phyloP scores from a whole-genome alignment of 176 grass and related monocot genomes.

The Paspalum notatum region DNA sequence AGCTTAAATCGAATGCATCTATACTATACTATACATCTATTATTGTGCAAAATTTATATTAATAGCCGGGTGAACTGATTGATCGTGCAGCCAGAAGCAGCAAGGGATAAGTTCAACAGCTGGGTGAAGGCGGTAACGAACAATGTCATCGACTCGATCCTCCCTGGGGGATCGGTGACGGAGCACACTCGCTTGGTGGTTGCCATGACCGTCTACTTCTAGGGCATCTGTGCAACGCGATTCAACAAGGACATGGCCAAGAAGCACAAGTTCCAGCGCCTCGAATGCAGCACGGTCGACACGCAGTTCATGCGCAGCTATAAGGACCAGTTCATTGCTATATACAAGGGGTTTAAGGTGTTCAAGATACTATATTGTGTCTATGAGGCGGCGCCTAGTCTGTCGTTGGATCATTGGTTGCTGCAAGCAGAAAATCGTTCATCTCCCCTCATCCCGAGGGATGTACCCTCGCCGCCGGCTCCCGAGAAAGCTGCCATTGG shows the following conservation, averaged over 20 bases:
- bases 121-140: not conserved
- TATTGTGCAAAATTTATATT: too few relatives aligned
- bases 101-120: not conserved
- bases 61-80: too few relatives aligned
- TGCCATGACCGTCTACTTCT: conserved; percentile 52
- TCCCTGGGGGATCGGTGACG: not conserved
- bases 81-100: not conserved
- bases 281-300: not conserved
- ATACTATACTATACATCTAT: not conserved
- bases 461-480: not conserved
- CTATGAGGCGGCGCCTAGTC: not conserved
- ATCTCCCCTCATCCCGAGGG: not conserved
- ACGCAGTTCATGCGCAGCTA: not conserved
- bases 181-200: not conserved
- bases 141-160: not conserved
- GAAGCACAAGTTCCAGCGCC: not conserved
- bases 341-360: conserved; percentile 31
- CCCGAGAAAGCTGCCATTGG: not conserved
- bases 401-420: too few relatives aligned
- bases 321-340: not conserved
- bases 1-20: not conserved
- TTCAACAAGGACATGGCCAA: not conserved
- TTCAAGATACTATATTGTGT: conserved; percentile 26
- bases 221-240: not conserved
- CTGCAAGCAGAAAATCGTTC: not conserved